These are phyloP conservation scores for Trichosporon asahii DNA, from an alignment of 1,284 basidiomycete species.

Conservation along the genomic window DNA sequence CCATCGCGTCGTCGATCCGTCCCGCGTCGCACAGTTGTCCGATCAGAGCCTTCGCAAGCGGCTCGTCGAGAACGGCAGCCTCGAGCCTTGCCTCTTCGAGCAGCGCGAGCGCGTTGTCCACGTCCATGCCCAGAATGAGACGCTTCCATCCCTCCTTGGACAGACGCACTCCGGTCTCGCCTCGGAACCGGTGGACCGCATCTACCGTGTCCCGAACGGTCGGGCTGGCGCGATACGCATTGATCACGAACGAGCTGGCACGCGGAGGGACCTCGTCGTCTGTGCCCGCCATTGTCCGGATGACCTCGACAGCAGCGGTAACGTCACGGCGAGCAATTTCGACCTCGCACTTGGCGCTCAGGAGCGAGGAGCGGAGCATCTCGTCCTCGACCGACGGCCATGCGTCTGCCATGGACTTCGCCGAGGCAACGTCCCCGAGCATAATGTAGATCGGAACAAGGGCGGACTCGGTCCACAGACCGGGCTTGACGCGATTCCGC, in stretches of 20 bases:
- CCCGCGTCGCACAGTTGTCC: conserved; percentile 20
- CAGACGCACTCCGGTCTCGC: not conserved
- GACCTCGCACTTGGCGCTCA: conserved; percentile 5
- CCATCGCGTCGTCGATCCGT: conserved; percentile 19
- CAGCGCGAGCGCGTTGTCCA: not conserved
- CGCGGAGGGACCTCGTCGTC: not conserved
- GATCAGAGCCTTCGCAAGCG: conserved; percentile 29
- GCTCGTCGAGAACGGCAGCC: conserved; percentile 16
- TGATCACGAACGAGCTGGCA: not conserved
- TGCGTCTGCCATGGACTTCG: conserved; percentile 13
- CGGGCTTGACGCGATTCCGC: conserved; percentile 13
- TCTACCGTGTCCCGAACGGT: not conserved
- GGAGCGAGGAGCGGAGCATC: not conserved
- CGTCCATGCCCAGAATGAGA: not conserved
- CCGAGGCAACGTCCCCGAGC: conserved; percentile 20
- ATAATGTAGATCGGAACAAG: conserved; percentile 23
- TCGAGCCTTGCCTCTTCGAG: not conserved
- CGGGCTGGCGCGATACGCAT: not conserved
- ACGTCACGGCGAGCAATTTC: conserved; percentile 23
- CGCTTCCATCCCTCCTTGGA: not conserved
- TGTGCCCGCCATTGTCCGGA: not conserved
- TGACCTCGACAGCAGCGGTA: conserved; percentile 11
- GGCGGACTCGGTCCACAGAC: conserved; percentile 19
- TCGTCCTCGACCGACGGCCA: conserved; percentile 10
- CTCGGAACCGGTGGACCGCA: not conserved